Conservation (phyloP, 2,329 filamentous ascomycete species). For the Leptographium radiaticola region DNA sequence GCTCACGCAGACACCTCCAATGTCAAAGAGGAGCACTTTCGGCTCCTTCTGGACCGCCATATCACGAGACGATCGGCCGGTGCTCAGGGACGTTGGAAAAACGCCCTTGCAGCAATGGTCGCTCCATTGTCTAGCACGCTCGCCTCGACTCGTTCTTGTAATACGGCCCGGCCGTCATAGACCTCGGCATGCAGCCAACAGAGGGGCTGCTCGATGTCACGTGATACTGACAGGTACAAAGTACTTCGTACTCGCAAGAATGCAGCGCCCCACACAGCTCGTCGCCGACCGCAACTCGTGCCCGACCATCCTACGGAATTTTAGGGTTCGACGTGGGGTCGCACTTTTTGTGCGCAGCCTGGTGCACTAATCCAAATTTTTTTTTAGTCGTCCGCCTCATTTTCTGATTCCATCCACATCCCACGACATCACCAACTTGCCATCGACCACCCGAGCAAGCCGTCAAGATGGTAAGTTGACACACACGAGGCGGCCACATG, state of each 20-base stretch:
- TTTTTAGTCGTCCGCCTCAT: slow-evolving; percentile 10
- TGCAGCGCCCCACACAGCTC: background rate
- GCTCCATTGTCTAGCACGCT: too few relatives aligned
- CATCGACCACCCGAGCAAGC: slow-evolving; percentile 32
- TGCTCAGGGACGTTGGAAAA: background rate
- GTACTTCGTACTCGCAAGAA: too few relatives aligned
- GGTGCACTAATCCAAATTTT: slow-evolving; percentile 11
- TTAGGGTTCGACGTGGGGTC: slow-evolving; percentile 22
- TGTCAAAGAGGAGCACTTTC: slow-evolving; percentile 80
- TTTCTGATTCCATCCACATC: slow-evolving; percentile 16
- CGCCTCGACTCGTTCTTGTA: too few relatives aligned
- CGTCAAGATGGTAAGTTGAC: slow-evolving; percentile 58
- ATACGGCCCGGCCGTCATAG: background rate
- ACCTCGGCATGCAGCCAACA: slow-evolving; percentile 4
- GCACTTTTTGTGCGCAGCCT: slow-evolving; percentile 14
- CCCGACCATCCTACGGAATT: slow-evolving; percentile 17
- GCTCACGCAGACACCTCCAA: slow-evolving; percentile 92
- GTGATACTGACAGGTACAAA: background rate
- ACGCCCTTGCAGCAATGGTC: too few relatives aligned
- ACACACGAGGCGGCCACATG: slow-evolving; percentile 15
- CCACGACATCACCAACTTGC: slow-evolving; percentile 19
- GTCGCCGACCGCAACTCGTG: slow-evolving; percentile 11
- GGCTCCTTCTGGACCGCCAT: slow-evolving; percentile 38
- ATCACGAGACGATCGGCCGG: background rate
- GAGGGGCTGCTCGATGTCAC: background rate